Base-by-base conservation (phyloP, 2,329 filamentous ascomycete species). In the Fusarium sp. region DNA sequence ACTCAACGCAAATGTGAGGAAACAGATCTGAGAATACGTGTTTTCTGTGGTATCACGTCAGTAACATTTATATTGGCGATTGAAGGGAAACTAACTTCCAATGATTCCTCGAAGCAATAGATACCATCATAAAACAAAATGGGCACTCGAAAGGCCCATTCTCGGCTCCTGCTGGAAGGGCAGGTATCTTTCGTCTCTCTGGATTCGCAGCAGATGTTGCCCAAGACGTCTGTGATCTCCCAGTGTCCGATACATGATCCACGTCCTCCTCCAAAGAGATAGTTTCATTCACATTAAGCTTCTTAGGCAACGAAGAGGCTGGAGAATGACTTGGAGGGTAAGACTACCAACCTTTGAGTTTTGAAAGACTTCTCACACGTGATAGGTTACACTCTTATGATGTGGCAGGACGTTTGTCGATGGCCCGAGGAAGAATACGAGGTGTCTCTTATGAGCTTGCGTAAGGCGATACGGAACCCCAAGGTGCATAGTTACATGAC, bases 271-370 rank as follows among this genome's bases (percentile, higher is more conserved):
- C 6, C 2, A 63, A 3, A 9, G 13, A 15, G 3, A 21, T 21
- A 0, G 10, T 1, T 0, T 19, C 6, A 9, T 42, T 13, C 0
- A 4, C 1, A 0, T 12, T n/a, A 0, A 42, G 49, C 1, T 16
- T 43, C 8, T 18, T 28, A 0, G 65, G 68, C 0, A 71, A 12
- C 0, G 68, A 71, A 1, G 50, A 58, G 4, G 61, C 61, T 62
- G 1, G 60, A 62, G n/a, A 62, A 59, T 4, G 60, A 62, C 28
- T 62, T 62, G 3, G 60, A 62, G 0, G 60, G 60, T 59, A n/a
- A 46, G n/a, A 32, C 1, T 2, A 9, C 1, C 9, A 19, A 28
- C 2, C 10, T 38, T n/a, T 18, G 4, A 25, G 3, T 12, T 5
- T 18, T 3, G 25, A 28, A 2, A 0, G 8, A n/a, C 11, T 30